Conservation (phyloP, 2,329 filamentous ascomycete species). For the Hortaea sp. region DNA sequence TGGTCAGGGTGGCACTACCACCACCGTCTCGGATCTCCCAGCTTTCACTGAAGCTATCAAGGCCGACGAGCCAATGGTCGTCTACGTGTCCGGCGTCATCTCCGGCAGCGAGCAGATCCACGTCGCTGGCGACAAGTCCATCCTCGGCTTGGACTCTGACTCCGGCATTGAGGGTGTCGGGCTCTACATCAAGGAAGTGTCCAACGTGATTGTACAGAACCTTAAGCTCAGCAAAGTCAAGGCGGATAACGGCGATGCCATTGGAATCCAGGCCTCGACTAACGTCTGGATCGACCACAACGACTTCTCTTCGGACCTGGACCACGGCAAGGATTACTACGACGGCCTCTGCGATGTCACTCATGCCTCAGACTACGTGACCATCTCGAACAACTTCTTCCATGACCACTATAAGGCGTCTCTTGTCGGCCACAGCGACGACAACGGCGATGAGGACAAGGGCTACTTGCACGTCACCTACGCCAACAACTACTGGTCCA, state of each 20-base stretch:
- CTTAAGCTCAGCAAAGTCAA: slow-evolving; percentile 43
- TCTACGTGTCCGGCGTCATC: slow-evolving; percentile 38
- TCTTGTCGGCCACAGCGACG: slow-evolving; percentile 51
- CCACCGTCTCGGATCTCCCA: slow-evolving; percentile 37
- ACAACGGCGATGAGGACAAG: slow-evolving; percentile 33
- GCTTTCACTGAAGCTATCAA: slow-evolving; percentile 30
- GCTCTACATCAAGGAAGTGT: slow-evolving; percentile 37
- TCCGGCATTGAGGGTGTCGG: slow-evolving; percentile 36
- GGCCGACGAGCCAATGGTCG: slow-evolving; percentile 28
- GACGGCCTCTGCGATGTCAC: slow-evolving; percentile 57
- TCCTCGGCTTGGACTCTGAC: slow-evolving; percentile 40
- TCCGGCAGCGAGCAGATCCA: slow-evolving; percentile 34
- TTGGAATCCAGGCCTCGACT: slow-evolving; percentile 38
- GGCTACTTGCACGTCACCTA: slow-evolving; percentile 50
- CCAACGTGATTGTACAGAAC: slow-evolving; percentile 50
- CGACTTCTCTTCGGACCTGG: slow-evolving; percentile 51
- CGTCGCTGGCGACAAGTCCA: slow-evolving; percentile 40
- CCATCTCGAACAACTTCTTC: slow-evolving; percentile 37
- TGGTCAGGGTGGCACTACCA: slow-evolving; percentile 35
- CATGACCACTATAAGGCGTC: slow-evolving; percentile 56
- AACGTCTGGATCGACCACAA: slow-evolving; percentile 59
- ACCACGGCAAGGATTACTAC: slow-evolving; percentile 59
- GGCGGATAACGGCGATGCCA: slow-evolving; percentile 39
- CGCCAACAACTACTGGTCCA: slow-evolving; percentile 55
- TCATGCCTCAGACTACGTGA: slow-evolving; percentile 54